Percentiles rank a stretch among this genome's conserved stretches.
Evolutionary conservation across 2,329 filamentous ascomycete genomes (phyloP).

Genomic region (Stachybotrys echinatus): DNA sequence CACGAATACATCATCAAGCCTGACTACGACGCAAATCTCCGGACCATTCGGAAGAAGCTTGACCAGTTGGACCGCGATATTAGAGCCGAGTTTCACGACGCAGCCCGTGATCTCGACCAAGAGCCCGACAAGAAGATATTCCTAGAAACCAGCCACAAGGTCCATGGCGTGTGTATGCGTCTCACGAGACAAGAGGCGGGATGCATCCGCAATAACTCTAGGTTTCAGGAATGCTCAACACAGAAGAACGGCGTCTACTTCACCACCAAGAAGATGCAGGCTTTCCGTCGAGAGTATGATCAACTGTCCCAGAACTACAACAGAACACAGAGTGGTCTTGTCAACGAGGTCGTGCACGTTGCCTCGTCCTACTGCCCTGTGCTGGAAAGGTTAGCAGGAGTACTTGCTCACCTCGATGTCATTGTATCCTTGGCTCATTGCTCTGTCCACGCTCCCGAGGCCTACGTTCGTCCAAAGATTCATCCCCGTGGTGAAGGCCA

Average conservation of each 20-base stretch:
- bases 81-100: slow-evolving; percentile 71
- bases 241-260: slow-evolving; percentile 99
- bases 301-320: slow-evolving; percentile 94
- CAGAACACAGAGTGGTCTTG: slow-evolving; percentile 84
- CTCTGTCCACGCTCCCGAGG: slow-evolving; percentile 84
- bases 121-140: slow-evolving; percentile 99
- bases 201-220: slow-evolving; percentile 85
- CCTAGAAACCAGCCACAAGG: slow-evolving; percentile 82
- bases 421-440: slow-evolving; percentile 91
- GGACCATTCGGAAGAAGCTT: slow-evolving; percentile 84
- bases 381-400: slow-evolving; percentile 79
- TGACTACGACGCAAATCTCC: slow-evolving; percentile 86
- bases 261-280: slow-evolving; percentile 76
- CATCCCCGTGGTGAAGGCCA: slow-evolving; percentile 83
- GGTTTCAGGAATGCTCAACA: slow-evolving; percentile 92
- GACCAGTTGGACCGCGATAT: slow-evolving; percentile 81
- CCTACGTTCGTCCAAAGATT: slow-evolving; percentile 87
- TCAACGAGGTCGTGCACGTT: slow-evolving; percentile 87
- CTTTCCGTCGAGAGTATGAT: slow-evolving; percentile 83
- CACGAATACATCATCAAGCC: slow-evolving; percentile 99
- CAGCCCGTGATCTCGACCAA: slow-evolving; percentile 76
- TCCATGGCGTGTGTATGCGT: slow-evolving; percentile 95
- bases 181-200: slow-evolving; percentile 86
- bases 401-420: slow-evolving; percentile 91
- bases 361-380: slow-evolving; percentile 93